Conservation (phyloP, 169 alveolate genomes). For the Plasmodium adleri region DNA sequence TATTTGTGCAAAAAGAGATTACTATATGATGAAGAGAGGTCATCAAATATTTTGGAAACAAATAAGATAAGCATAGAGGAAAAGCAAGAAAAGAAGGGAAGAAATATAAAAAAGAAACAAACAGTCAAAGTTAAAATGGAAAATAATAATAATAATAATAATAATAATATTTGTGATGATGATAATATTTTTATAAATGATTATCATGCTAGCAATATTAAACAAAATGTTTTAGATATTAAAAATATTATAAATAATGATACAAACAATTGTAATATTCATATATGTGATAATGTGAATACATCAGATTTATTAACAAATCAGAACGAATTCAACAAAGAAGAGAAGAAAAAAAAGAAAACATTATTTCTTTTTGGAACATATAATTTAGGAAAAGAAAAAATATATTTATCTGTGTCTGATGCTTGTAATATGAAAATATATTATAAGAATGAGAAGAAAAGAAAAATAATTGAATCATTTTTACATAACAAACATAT, state of each 20-base stretch:
- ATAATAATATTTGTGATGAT: background rate
- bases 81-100: background rate
- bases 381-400: constrained; percentile 71
- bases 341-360: constrained; percentile 7
- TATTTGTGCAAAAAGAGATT: constrained; percentile 55
- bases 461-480: constrained; percentile 43
- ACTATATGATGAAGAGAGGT: background rate
- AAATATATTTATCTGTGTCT: constrained; percentile 65
- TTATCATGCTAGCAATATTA: background rate
- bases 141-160: background rate
- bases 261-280: too few relatives aligned
- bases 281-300: too few relatives aligned
- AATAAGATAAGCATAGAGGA: background rate
- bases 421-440: constrained; percentile 74
- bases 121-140: background rate
- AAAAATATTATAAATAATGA: too few relatives aligned
- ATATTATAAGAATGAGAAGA: constrained; percentile 40
- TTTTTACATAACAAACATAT: constrained; percentile 33
- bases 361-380: constrained; percentile 75
- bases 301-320: background rate
- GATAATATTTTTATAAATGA: background rate
- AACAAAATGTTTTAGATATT: background rate
- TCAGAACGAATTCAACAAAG: background rate
- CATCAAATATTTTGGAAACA: background rate
- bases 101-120: background rate